phyloP scores from a whole-genome alignment of 495 filamentous ascomycete genomes.

The Cercophora samala region DNA sequence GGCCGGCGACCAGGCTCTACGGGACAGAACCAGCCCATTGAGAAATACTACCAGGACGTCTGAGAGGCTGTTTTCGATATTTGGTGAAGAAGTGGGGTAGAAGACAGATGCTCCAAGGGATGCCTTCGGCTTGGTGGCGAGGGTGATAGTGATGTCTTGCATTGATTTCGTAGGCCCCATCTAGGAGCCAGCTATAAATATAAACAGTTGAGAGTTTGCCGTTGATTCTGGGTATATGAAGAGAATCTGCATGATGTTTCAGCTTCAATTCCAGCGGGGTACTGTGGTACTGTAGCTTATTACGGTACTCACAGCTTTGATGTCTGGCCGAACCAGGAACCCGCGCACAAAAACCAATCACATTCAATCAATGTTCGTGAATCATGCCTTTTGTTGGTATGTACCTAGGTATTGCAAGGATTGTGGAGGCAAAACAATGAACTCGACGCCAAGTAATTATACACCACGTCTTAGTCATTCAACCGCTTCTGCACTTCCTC shows the following conservation, averaged over 20 bases:
- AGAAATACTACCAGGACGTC: slow-evolving; percentile 56
- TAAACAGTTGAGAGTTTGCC: background rate
- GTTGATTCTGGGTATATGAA: no score
- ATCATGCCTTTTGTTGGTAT: no score
- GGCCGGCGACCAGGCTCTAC: slow-evolving; percentile 47
- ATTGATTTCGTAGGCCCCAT: slow-evolving; percentile 14
- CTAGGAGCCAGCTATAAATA: no score
- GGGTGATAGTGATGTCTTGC: slow-evolving; percentile 19
- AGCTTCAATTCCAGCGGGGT: background rate
- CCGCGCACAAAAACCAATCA: no score
- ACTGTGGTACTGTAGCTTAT: no score
- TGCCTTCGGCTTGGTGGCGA: slow-evolving; percentile 27
- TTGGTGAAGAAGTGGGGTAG: slow-evolving; percentile 9
- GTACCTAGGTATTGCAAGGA: no score
- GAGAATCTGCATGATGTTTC: slow-evolving; percentile 2
- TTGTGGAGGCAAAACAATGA: background rate
- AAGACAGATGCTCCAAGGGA: slow-evolving; percentile 21
- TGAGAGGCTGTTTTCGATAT: slow-evolving; percentile 17
- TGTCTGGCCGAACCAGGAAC: background rate
- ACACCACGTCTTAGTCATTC: slow-evolving; percentile 1
- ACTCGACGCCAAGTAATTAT: background rate
- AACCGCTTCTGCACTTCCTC: background rate
- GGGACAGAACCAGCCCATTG: slow-evolving; percentile 57
- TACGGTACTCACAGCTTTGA: background rate
- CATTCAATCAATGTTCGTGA: no score